A percentile compares a stretch with the other conserved stretches of the same genome.
Conservation (phyloP, 176 grass and related monocot species). For the Poa annua region DNA sequence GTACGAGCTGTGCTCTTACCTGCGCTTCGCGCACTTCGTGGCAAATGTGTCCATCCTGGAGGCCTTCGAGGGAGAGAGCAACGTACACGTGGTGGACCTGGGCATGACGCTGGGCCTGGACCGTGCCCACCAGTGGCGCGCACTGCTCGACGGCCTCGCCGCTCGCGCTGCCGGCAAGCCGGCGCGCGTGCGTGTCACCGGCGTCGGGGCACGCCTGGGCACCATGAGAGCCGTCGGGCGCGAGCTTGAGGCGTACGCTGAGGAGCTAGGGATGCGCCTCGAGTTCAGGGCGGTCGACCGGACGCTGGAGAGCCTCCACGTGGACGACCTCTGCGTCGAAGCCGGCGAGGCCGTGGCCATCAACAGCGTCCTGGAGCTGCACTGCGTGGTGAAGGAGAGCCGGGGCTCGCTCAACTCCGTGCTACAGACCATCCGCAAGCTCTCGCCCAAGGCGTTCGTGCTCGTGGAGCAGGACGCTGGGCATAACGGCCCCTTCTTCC, state of each 20-base stretch:
- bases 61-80: slow-evolving; percentile 65
- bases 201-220: slow-evolving; percentile 43
- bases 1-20: slow-evolving; percentile 78
- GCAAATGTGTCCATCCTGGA: slow-evolving; percentile 68
- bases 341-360: slow-evolving; percentile 53
- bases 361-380: slow-evolving; percentile 71
- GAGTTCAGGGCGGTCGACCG: slow-evolving; percentile 56
- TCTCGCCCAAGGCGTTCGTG: slow-evolving; percentile 57
- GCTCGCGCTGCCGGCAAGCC: slow-evolving; percentile 32
- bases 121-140: slow-evolving; percentile 59
- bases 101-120: slow-evolving; percentile 67
- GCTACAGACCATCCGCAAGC: slow-evolving; percentile 57
- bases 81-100: slow-evolving; percentile 66
- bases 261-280: slow-evolving; percentile 42
- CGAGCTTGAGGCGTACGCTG: slow-evolving; percentile 46
- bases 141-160: slow-evolving; percentile 58
- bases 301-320: slow-evolving; percentile 55
- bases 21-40: slow-evolving; percentile 78
- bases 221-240: slow-evolving; percentile 45
- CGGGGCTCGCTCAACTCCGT: slow-evolving; percentile 68
- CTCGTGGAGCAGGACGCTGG: slow-evolving; percentile 77
- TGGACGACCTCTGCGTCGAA: slow-evolving; percentile 46
- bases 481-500: slow-evolving; percentile 77
- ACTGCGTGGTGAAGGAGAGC: slow-evolving; percentile 81
- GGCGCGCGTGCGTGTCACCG: slow-evolving; percentile 51